A percentile compares a stretch with the other conserved stretches of the same genome.
These are phyloP conservation scores for Fusarium sulawesiense DNA, from an alignment of 2,329 filamentous ascomycete species.

Conservation along the genomic window DNA sequence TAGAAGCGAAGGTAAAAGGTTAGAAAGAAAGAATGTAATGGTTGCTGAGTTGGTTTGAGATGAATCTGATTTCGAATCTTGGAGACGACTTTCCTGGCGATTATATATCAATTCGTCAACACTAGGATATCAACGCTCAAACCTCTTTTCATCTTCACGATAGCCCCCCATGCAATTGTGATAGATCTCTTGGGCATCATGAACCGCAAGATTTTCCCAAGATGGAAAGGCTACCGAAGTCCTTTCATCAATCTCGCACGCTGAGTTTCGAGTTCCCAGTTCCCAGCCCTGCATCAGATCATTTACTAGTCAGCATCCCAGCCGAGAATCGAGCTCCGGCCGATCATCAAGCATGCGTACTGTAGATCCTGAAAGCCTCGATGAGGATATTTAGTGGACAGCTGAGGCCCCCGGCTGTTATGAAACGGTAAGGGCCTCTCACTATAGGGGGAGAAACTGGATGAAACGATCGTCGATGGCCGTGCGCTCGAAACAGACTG, in stretches of 20 bases:
- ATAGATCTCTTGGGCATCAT: background rate
- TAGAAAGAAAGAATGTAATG: constrained; percentile 22
- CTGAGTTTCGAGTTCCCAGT: background rate
- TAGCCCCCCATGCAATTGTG: background rate
- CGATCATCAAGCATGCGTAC: background rate
- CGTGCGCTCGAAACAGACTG: constrained; percentile 5
- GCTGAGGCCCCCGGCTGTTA: background rate
- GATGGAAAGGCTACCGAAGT: constrained; percentile 28
- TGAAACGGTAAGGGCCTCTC: constrained; percentile 29
- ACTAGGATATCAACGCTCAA: constrained; percentile 20
- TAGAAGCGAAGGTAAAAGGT: constrained; percentile 11
- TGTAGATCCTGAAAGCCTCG: background rate
- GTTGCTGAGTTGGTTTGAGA: constrained; percentile 22
- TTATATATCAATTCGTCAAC: constrained; percentile 21
- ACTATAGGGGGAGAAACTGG: background rate
- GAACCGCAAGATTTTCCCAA: constrained; percentile 36
- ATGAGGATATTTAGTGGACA: background rate
- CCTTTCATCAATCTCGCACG: constrained; percentile 17
- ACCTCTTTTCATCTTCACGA: background rate
- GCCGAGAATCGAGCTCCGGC: background rate
- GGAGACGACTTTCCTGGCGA: background rate
- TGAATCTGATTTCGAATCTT: constrained; percentile 13
- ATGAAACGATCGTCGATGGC: constrained; percentile 26
- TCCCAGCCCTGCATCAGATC: constrained; percentile 16
- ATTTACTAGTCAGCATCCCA: constrained; percentile 1